phyloP scores from a whole-genome alignment of 345 rosid genomes.

The Pistacia atlantica region DNA sequence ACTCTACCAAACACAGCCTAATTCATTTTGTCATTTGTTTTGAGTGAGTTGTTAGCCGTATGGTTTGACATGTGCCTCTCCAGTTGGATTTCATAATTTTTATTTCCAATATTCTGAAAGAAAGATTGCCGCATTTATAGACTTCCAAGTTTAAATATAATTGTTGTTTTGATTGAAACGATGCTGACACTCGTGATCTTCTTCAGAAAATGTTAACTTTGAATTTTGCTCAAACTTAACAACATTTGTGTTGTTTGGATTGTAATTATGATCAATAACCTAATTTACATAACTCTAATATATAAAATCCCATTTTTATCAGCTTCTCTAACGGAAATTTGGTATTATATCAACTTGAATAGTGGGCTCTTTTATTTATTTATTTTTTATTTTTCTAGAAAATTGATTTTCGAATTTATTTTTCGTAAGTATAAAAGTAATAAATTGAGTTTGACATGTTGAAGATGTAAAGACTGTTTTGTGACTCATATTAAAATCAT shows the following conservation, averaged over 20 bases:
- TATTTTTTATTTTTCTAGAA: too few relatives aligned
- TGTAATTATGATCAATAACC: too few relatives aligned
- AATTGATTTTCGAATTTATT: too few relatives aligned
- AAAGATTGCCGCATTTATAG: conserved; percentile 10
- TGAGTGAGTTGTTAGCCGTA: conserved; percentile 16
- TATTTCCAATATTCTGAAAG: not conserved
- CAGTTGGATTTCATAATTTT: conserved; percentile 12
- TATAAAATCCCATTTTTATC: too few relatives aligned
- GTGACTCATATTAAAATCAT: too few relatives aligned
- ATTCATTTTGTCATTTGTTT: conserved; percentile 1
- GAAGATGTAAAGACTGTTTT: too few relatives aligned
- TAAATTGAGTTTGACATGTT: too few relatives aligned
- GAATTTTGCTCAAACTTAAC: conserved; percentile 1
- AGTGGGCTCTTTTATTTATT: too few relatives aligned
- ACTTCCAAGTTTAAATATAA: not conserved
- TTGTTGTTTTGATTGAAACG: conserved; percentile 16
- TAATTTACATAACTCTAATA: too few relatives aligned
- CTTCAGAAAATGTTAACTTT: not conserved
- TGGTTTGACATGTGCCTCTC: conserved; percentile 22
- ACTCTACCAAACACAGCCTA: not conserved
- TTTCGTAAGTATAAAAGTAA: too few relatives aligned
- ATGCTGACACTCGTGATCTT: not conserved
- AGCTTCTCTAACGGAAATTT: too few relatives aligned
- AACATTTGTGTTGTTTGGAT: not conserved
- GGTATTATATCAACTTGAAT: too few relatives aligned